Evolutionary conservation across 2,329 filamentous ascomycete species (phyloP).

Genomic region (Colletotrichum camelliae): DNA sequence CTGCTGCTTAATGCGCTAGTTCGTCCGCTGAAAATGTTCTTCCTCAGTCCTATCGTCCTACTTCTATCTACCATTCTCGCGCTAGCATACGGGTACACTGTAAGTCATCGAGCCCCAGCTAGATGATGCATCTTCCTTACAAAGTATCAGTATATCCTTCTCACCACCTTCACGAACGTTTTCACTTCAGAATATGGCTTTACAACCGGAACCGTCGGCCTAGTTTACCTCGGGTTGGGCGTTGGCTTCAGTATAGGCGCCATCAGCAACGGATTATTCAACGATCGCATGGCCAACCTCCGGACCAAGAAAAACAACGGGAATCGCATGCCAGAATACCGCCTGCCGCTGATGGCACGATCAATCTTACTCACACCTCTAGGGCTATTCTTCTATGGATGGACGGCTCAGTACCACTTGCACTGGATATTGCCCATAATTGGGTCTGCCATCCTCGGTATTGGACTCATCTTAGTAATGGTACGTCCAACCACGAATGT

Average conservation of each 20-base stretch:
- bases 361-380: not conserved
- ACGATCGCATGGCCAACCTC: not conserved
- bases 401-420: not conserved
- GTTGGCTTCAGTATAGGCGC: conserved; percentile 16
- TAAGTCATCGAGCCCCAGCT: not conserved
- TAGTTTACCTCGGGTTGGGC: conserved; percentile 26
- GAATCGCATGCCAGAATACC: not conserved
- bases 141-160: not conserved
- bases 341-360: not conserved
- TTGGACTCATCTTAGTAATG: not conserved
- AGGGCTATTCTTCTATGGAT: not conserved
- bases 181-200: conserved; percentile 40
- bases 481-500: not conserved
- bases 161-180: not conserved
- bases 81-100: not conserved
- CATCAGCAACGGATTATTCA: not conserved
- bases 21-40: not conserved
- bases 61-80: not conserved
- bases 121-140: not conserved
- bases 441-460: not conserved
- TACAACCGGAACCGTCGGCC: conserved; percentile 22
- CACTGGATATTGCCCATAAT: not conserved
- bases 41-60: not conserved
- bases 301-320: not conserved
- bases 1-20: not conserved